phyloP scores from a whole-genome alignment of 345 rosid species.

The Eucalyptus tenuipes region DNA sequence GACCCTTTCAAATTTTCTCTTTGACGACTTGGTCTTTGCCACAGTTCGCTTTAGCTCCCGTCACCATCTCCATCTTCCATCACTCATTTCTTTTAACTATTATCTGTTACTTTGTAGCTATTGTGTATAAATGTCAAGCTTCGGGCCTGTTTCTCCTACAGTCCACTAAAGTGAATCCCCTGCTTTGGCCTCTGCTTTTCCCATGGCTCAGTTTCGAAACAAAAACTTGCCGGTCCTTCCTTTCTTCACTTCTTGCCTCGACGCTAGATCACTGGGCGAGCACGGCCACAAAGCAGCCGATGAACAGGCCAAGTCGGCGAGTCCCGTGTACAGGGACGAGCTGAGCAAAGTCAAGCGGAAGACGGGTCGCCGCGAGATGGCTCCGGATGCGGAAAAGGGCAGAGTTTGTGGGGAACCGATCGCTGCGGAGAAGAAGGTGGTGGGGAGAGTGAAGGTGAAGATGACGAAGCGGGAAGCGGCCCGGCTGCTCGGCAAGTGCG shows the following conservation, averaged over 20 bases:
- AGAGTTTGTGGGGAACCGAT: background rate
- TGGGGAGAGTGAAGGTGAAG: background rate
- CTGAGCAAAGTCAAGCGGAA: background rate
- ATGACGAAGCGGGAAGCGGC: slow-evolving; percentile 26
- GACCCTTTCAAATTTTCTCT: no score
- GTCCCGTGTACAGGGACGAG: slow-evolving; percentile 16
- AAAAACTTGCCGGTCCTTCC: background rate
- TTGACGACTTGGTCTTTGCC: background rate
- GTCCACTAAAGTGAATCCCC: background rate
- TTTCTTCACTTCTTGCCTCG: background rate
- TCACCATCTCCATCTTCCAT: background rate
- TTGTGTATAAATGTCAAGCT: background rate
- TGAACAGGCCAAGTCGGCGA: background rate
- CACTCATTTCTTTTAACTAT: background rate
- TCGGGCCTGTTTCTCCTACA: background rate
- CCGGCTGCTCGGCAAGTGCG: slow-evolving; percentile 28
- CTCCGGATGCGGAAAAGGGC: slow-evolving; percentile 2
- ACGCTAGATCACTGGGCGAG: background rate
- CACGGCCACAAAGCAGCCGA: background rate
- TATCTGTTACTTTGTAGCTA: no score
- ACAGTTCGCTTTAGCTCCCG: background rate
- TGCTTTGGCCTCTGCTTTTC: background rate
- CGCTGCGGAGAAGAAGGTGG: background rate
- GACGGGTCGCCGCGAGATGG: background rate
- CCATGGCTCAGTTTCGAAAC: background rate